Evolutionary conservation across 2,329 filamentous ascomycete species (phyloP).

Genomic region (Orbilia ellipsospora): DNA sequence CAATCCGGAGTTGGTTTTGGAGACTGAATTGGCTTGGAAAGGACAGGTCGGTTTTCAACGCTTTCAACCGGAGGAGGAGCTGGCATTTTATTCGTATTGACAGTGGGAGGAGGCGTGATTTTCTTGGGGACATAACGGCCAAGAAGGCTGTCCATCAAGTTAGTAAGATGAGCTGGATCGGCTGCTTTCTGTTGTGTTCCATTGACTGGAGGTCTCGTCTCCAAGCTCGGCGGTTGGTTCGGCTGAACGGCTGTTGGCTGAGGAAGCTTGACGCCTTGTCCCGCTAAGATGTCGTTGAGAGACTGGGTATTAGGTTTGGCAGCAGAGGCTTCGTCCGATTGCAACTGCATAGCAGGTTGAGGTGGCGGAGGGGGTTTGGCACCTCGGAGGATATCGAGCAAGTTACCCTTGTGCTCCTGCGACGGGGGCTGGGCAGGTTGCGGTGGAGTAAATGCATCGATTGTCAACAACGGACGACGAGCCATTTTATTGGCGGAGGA

Average conservation of each 20-base stretch:
- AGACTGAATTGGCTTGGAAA: conserved; percentile 21
- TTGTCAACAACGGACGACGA: conserved; percentile 51
- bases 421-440: conserved; percentile 54
- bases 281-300: conserved; percentile 34
- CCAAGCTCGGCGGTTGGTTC: background rate
- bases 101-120: conserved; percentile 35
- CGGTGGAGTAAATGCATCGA: conserved; percentile 54
- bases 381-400: conserved; percentile 58
- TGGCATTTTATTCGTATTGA: background rate
- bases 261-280: conserved; percentile 36
- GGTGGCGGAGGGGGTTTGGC: conserved; percentile 53
- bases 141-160: conserved; percentile 25
- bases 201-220: conserved; percentile 24
- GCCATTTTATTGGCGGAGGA: conserved; percentile 42
- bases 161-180: conserved; percentile 33
- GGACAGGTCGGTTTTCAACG: conserved; percentile 41
- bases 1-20: background rate
- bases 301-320: conserved; percentile 18
- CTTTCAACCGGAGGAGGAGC: conserved; percentile 14
- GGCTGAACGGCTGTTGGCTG: conserved; percentile 5
- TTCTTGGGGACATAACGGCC: conserved; percentile 28
- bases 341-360: conserved; percentile 44
- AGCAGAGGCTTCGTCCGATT: conserved; percentile 21
- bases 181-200: conserved; percentile 18
- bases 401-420: conserved; percentile 55